Percentiles rank a stretch among this genome's conserved stretches.
Evolutionary conservation across 306 rosid genomes (phyloP).

Genomic region (Abrus pulchellus): DNA sequence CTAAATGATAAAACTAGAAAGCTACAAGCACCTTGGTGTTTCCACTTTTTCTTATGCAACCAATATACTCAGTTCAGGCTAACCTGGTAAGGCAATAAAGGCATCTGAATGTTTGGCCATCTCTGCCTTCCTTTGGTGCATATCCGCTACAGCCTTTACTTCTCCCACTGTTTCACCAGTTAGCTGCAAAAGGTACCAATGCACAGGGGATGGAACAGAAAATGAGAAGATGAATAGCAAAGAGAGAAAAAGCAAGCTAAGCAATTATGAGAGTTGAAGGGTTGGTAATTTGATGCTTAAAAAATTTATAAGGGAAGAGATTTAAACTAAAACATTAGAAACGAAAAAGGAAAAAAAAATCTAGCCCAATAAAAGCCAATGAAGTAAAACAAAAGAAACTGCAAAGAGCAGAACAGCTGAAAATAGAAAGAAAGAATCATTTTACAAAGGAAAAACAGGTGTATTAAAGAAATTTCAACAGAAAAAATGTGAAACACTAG

Average conservation of each 20-base stretch:
- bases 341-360: slow-evolving; percentile 34
- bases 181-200: slow-evolving; percentile 68
- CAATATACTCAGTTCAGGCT: slow-evolving; percentile 41
- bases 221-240: slow-evolving; percentile 44
- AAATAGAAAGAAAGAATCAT: slow-evolving; percentile 21
- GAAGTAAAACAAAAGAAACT: slow-evolving; percentile 51
- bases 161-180: slow-evolving; percentile 99
- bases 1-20: slow-evolving; percentile 54
- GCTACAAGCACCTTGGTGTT: slow-evolving; percentile 47
- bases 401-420: slow-evolving; percentile 35
- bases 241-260: slow-evolving; percentile 49
- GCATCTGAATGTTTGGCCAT: slow-evolving; percentile 99
- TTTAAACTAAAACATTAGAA: not conserved
- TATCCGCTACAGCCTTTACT: slow-evolving; percentile 97
- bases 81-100: slow-evolving; percentile 99
- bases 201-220: slow-evolving; percentile 44
- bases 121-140: slow-evolving; percentile 99
- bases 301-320: not conserved
- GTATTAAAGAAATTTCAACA: slow-evolving; percentile 39
- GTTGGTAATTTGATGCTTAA: slow-evolving; percentile 38
- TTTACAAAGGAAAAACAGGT: not conserved
- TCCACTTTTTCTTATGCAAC: slow-evolving; percentile 43
- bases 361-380: slow-evolving; percentile 52
- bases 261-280: slow-evolving; percentile 58
- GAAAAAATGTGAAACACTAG: slow-evolving; percentile 19